Evolutionary conservation across 176 grass and related monocot genomes (phyloP), one percentile per base, ranked within the genome.

Genomic region (Lolium multiflorum): DNA sequence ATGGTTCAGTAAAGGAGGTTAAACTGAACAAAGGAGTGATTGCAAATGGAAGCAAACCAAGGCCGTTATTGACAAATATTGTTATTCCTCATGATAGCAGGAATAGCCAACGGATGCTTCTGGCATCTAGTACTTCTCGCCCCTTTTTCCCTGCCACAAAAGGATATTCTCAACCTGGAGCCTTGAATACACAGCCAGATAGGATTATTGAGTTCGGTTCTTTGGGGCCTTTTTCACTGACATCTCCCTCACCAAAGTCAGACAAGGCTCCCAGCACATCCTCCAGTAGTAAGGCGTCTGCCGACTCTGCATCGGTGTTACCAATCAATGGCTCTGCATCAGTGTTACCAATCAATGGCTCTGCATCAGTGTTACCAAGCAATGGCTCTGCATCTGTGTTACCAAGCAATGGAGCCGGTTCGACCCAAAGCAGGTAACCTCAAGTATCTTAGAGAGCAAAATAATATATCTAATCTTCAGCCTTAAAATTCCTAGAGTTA

Each of bases 141-240:
- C 15, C 51, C 18, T 75, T 69, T 13, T 60, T 67, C 74, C 57
- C 73, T 74, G 52, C 31, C 31, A 18, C 2, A 44, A 55, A 82
- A 51, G 79, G 60, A 78, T 74, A 68, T 85, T 76, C 56, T 74
- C 76, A 79, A 67, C 51, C 48, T 37, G 37, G 61, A 37, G 21
- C 35, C 55, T 62, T 74, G 20, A 60, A 31, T 15, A 70, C 50
- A 12, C 81, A 13, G 35, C 12, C 37, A 31, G 20, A 67, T 37
- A 82, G 78, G 37, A 84, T 47, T 85, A 82, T 91, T 52, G 83
- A 94, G 63, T 92, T 90, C 60, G 92, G 94, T 52, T 87, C 92
- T 81, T 67, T 92, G 74, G 92, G 86, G 21, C 88, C 90, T 85
- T 85, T 91, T 84, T 81, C 90, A 38, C 17, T 94, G 67, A 52